Evolutionary conservation across 441 rosid species (phyloP).

Genomic region (Arabidopsis hybrid): DNA sequence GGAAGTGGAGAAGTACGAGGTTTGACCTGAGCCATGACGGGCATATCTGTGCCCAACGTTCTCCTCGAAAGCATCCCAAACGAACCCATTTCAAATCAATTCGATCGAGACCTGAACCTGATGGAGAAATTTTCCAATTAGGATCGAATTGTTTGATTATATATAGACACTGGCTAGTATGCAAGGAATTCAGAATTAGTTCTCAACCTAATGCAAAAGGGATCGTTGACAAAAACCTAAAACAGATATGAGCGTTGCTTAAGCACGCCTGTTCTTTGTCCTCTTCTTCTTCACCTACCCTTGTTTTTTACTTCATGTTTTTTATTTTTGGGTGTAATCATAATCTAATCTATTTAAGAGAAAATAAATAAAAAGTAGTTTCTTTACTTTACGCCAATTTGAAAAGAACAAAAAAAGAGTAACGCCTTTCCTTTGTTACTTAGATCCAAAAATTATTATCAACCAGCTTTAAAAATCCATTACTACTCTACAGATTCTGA

Average conservation of each 20-base stretch:
- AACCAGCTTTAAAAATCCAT: not conserved
- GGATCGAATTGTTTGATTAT: not conserved
- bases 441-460: not conserved
- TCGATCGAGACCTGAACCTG: not conserved
- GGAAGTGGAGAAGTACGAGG: constrained; percentile 21
- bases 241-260: too few relatives aligned
- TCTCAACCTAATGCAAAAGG: too few relatives aligned
- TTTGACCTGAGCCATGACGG: constrained; percentile 88
- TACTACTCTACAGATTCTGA: not conserved
- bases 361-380: too few relatives aligned
- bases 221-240: too few relatives aligned
- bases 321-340: too few relatives aligned
- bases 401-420: not conserved
- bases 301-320: too few relatives aligned
- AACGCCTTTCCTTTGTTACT: constrained; percentile 29
- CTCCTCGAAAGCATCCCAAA: constrained; percentile 80
- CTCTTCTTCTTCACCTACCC: too few relatives aligned
- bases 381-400: too few relatives aligned
- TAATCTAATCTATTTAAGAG: too few relatives aligned
- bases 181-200: too few relatives aligned
- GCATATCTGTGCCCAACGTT: constrained; percentile 80
- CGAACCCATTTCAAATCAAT: constrained; percentile 74
- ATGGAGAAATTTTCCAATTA: not conserved
- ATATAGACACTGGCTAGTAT: too few relatives aligned
- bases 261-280: too few relatives aligned